Base-by-base conservation (phyloP, 768 basidiomycete species). In the Boletus patriciae region DNA sequence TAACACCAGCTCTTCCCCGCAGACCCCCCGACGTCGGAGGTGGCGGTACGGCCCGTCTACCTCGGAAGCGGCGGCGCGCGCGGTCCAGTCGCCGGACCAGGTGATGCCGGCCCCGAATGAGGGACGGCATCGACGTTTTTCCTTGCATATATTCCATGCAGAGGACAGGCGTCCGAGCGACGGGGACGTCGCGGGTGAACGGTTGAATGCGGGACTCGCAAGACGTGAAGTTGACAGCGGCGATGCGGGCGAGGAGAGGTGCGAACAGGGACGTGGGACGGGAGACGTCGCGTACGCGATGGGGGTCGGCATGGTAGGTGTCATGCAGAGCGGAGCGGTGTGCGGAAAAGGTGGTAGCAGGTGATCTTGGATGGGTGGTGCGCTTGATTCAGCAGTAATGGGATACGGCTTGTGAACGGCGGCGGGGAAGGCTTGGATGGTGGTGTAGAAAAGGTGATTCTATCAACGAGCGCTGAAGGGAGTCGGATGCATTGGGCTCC, bases 31-130 rank as follows among this genome's bases (percentile, higher is more conserved):
- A n/a, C 21, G 52, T 15, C 5, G 58, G 46, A 10, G 66, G 76
- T 2, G 75, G 63, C 43, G 70, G 71, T 4, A 62, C 68, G 23
- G 50, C 58, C 7, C 72, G 74, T 21, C 88, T 78, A 85, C 80
- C 0, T 78, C 0, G 88, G 88, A 23, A 90, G 69, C 3, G 87
- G 88, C 0, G 88, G 87, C 7, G 75, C 73, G 1, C 61, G 55
- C 2, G 59, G 52, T 16, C 62, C 62, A 0, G 46, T 46, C 1
- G 34, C 44, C 9, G 40, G 51, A 4, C 66, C 73, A 46, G 81
- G 78, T 4, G 78, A 78, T 13, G 65, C 65, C 3, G 73, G 88
- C 88, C 44, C n/a, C n/a, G n/a, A 77, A 58, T 0, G 69, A n/a
- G 73, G 16, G 74, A 71, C 19, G 64, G 46, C 12, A 27, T 23